Percentiles rank a stretch among this genome's conserved stretches.
These are phyloP conservation scores for Collybia sordida DNA, from an alignment of 768 basidiomycete species.

Conservation along the genomic window DNA sequence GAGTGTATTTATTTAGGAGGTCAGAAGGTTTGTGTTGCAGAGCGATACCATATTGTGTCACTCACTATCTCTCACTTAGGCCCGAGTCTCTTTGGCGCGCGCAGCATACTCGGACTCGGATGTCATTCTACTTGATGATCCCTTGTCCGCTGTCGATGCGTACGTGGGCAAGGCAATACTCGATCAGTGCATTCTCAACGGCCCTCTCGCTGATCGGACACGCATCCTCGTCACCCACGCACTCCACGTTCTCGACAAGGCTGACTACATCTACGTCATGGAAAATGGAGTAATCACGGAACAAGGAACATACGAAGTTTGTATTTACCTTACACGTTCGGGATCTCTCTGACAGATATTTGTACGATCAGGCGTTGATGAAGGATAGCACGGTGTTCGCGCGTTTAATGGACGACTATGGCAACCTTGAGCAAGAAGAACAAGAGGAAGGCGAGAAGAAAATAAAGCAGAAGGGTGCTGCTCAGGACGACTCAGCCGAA, in stretches of 20 bases:
- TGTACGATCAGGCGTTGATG: slow-evolving; percentile 39
- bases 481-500: slow-evolving; percentile 2
- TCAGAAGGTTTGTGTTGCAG: slow-evolving; percentile 28
- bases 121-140: slow-evolving; percentile 79
- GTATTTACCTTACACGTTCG: slow-evolving; percentile 10
- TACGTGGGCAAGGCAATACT: slow-evolving; percentile 70
- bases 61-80: slow-evolving; percentile 32
- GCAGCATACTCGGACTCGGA: slow-evolving; percentile 75
- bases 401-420: slow-evolving; percentile 56
- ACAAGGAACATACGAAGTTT: slow-evolving; percentile 58
- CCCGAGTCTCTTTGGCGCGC: slow-evolving; percentile 71
- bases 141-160: slow-evolving; percentile 79
- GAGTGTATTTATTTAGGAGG: slow-evolving; percentile 23
- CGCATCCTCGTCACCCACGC: slow-evolving; percentile 64
- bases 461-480: not conserved
- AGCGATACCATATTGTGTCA: slow-evolving; percentile 16
- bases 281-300: slow-evolving; percentile 58
- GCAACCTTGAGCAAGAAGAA: slow-evolving; percentile 36
- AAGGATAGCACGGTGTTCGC: slow-evolving; percentile 42
- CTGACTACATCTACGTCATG: slow-evolving; percentile 66
- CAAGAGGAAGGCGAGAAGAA: slow-evolving; percentile 21
- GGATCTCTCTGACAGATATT: not conserved
- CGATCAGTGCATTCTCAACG: slow-evolving; percentile 55
- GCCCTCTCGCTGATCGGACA: slow-evolving; percentile 53
- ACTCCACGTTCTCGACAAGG: slow-evolving; percentile 53